Base-by-base conservation (phyloP, 495 filamentous ascomycete species). In the Cercophora scortea region DNA sequence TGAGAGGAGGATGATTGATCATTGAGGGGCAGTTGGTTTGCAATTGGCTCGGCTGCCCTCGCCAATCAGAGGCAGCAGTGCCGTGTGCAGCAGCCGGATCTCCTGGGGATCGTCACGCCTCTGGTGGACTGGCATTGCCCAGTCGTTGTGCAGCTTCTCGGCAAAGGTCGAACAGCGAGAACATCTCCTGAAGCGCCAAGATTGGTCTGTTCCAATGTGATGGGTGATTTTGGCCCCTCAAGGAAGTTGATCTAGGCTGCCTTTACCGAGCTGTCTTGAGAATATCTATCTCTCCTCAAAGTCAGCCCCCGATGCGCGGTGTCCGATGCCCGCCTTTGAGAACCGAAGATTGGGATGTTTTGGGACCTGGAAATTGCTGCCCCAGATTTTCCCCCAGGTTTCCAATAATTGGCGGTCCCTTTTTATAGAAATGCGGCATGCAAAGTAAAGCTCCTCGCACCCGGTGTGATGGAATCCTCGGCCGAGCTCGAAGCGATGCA, bases 301-400 rank as follows among this genome's bases (percentile, higher is more conserved):
- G 25, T 25, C 25, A 25, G 25, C 25, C 5, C 25, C 5, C 25
- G 25, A 25, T 25, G 25, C 25, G 25, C 45, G 45, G 45, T 47
- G 25, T 47, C 12, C n/a, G 12, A 12, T 13, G 6, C 12, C 16
- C 19, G 6, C 12, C 16, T 19, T 41, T 25, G 45, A 32, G 32
- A 47, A 53, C 55, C 50, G 39, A 49, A 57, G 32, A 13, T 32
- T 38, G 45, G 3, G 11, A 42, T 10, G n/a, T 42, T 50, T 35
- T 18, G 55, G 50, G 50, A 47, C 40, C 42, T 57, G 55, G 55
- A 57, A 53, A 57, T 57, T 57, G 42, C 40, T 43, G 17, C 32
- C 44, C 49, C 54, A 16, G 19, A 36, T 42, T 33, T 49, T 45
- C 1, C 17, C 41, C 50, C 54, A 47, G 39, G 36, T 17, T n/a